A percentile compares a stretch with the other conserved stretches of the same genome.
These are phyloP conservation scores for Yamadazyma nakazawae DNA, from an alignment of 805 yeast species.

Conservation along the genomic window DNA sequence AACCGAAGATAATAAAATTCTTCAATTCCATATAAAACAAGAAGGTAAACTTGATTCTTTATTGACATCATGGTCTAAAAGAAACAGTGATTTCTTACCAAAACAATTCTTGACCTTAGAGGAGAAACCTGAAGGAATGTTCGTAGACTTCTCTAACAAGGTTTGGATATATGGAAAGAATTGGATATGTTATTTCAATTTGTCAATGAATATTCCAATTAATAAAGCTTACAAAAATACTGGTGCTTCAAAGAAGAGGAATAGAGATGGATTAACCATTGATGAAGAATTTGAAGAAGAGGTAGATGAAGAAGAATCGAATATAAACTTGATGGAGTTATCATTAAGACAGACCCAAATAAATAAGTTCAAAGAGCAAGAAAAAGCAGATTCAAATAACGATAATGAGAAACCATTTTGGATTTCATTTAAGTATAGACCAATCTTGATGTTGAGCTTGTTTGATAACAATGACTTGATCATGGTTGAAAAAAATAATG, in stretches of 20 bases:
- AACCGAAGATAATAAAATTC: constrained; percentile 70
- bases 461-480: constrained; percentile 58
- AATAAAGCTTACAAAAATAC: constrained; percentile 26
- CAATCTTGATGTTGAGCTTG: constrained; percentile 59
- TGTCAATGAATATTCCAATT: constrained; percentile 53
- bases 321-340: constrained; percentile 23
- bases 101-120: constrained; percentile 51
- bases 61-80: constrained; percentile 75
- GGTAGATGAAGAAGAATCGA: constrained; percentile 18
- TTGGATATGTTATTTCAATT: constrained; percentile 77
- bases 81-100: constrained; percentile 75
- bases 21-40: constrained; percentile 55
- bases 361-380: constrained; percentile 35
- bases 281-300: constrained; percentile 21
- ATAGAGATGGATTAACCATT: constrained; percentile 39
- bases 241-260: constrained; percentile 37
- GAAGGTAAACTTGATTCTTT: constrained; percentile 21
- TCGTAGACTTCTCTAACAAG: constrained; percentile 37
- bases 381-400: constrained; percentile 21
- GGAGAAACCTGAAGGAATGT: constrained; percentile 74
- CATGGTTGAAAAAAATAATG: constrained; percentile 73
- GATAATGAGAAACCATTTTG: constrained; percentile 53
- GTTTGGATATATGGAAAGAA: constrained; percentile 87
- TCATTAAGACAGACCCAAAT: constrained; percentile 30
- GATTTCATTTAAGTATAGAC: constrained; percentile 72